A percentile compares a stretch with the other conserved stretches of the same genome.
These are phyloP conservation scores for Acanthamoeba quina DNA, from an alignment of 208 protist genomes.

Conservation along the genomic window DNA sequence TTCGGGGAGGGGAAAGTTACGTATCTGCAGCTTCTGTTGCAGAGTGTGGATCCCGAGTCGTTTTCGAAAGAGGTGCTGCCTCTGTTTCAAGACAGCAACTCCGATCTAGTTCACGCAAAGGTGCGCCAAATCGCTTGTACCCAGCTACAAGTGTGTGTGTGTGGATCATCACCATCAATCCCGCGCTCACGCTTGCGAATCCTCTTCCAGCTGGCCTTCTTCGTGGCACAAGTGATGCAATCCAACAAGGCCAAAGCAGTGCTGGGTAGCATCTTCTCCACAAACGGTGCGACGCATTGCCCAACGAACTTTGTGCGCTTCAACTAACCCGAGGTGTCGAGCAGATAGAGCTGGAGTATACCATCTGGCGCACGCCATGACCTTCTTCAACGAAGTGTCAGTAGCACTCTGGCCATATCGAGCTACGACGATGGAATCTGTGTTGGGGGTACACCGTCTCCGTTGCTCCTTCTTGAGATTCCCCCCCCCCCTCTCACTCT, in stretches of 20 bases:
- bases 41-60: neutral
- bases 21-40: neutral
- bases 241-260: slow-evolving; percentile 33
- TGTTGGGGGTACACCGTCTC: neutral
- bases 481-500: too few relatives aligned
- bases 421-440: neutral
- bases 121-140: neutral
- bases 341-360: slow-evolving; percentile 4
- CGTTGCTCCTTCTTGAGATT: neutral
- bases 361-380: slow-evolving; percentile 31
- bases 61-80: slow-evolving; percentile 3
- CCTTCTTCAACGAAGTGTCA: neutral
- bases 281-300: neutral
- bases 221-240: slow-evolving; percentile 12
- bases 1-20: slow-evolving; percentile 9
- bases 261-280: neutral
- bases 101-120: neutral
- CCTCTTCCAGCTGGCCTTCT: slow-evolving; percentile 17
- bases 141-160: too few relatives aligned
- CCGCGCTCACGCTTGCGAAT: too few relatives aligned
- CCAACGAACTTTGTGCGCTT: neutral
- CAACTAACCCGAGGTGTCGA: neutral
- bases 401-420: slow-evolving; percentile 22
- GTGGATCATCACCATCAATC: too few relatives aligned
- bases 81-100: neutral